Evolutionary conservation across 2,329 filamentous ascomycete species (phyloP).

Genomic region (Aureobasidium mangrovei): DNA sequence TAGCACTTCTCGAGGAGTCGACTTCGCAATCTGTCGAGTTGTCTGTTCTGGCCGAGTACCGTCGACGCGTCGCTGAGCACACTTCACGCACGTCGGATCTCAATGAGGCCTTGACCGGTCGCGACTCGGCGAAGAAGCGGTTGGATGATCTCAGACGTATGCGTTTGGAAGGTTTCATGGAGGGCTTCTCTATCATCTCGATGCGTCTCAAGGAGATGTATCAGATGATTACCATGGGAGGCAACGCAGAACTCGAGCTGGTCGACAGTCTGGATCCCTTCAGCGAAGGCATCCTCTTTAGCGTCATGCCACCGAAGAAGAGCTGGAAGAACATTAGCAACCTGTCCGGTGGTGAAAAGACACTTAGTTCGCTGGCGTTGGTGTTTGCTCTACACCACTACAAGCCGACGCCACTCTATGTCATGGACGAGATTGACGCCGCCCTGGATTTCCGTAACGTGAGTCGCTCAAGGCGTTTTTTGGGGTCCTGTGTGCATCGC

Average conservation of each 20-base stretch:
- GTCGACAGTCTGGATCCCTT: constrained; percentile 96
- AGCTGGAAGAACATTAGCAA: constrained; percentile 99
- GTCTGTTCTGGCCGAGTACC: constrained; percentile 79
- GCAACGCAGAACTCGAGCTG: constrained; percentile 93
- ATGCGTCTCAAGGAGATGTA: constrained; percentile 98
- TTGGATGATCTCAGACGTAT: constrained; percentile 86
- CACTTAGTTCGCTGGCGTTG: constrained; percentile 79
- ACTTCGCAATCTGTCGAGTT: constrained; percentile 86
- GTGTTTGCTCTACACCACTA: constrained; percentile 99
- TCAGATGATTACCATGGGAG: constrained; percentile 99
- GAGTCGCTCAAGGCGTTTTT: constrained; percentile 35
- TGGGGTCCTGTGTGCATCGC: background rate
- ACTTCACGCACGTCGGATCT: constrained; percentile 75
- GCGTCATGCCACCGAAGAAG: constrained; percentile 99
- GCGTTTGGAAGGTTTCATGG: constrained; percentile 95
- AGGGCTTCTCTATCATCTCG: constrained; percentile 90
- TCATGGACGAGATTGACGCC: constrained; percentile 99
- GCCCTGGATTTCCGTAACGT: constrained; percentile 97
- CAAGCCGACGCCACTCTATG: constrained; percentile 92
- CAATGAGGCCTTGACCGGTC: constrained; percentile 62
- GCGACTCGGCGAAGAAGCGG: constrained; percentile 82
- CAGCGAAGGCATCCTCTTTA: constrained; percentile 92
- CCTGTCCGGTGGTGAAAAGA: constrained; percentile 93
- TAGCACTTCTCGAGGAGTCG: constrained; percentile 60
- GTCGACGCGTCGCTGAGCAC: constrained; percentile 75